Base-by-base conservation (phyloP, 2,329 filamentous ascomycete genomes). In the Leptoxyphium fumago region DNA sequence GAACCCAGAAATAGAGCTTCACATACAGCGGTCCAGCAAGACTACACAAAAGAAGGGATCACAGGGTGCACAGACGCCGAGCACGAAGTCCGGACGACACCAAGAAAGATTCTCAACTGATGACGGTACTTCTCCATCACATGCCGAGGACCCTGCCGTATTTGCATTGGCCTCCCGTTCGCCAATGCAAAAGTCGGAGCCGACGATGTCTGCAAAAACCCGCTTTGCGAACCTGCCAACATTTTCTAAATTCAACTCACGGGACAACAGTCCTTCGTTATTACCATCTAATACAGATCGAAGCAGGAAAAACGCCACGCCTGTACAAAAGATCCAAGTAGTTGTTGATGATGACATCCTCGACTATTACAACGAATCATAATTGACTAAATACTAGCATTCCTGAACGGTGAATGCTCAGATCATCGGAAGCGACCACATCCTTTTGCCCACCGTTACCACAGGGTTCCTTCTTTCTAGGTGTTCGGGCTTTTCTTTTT, bases 321-420 rank as follows among this genome's bases (percentile, higher is more conserved):
- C 21, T 17, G 4, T 40, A 40, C 38, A 40, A 17, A 26, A 4
- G 5, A 40, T 40, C 21, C 14, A 40, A 41, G 54, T 55, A 8
- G 53, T 50, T 44, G 38, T 55, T 10, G 53, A 53, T 13, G 46
- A 50, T 13, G 53, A 54, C 10, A 46, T 50, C 10, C 32, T 48
- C 46, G 48, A 48, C 14, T 43, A 43, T 29, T 50, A 48, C 30
- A 21, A 43, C n/a, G 11, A 28, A 13, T 13, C 32, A 36, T 9
- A 15, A 36, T 4, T 3, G 32, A 7, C 21, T 7, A 26, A 26
- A 3, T 3, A 26, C 21, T 26, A 26, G 21, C 21, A 7, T 26
- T 26, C 7, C 7, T 26, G 21, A 26, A 7, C 21, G 4, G 21
- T 4, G 7, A 7, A 3, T 7, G 21, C 21, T 26, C 21, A 26